Conservation (phyloP, 2,329 filamentous ascomycete species). For the Colletotrichum eleusines region DNA sequence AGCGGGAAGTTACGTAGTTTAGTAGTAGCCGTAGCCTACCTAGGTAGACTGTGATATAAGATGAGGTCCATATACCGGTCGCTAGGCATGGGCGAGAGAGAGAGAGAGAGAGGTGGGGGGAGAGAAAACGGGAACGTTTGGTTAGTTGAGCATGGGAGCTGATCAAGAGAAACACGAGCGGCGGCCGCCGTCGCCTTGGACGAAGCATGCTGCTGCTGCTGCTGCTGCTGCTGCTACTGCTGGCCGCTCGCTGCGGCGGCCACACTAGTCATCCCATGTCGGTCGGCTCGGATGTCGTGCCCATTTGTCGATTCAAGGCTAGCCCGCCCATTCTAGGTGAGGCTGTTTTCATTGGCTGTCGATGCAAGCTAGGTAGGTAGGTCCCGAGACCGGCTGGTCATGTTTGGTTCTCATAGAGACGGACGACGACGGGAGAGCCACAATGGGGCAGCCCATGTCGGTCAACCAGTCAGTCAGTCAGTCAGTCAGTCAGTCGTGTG, state of each 20-base stretch:
- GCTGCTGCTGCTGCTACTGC: neutral
- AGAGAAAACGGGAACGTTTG: neutral
- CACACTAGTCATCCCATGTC: neutral
- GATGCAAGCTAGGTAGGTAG: no score
- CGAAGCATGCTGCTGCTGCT: no score
- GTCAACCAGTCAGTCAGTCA: no score
- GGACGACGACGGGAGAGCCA: no score
- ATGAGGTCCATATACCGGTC: no score
- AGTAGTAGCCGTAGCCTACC: conserved; percentile 1
- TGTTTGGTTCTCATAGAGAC: no score
- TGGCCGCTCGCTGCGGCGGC: no score
- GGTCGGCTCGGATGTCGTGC: conserved; percentile 4
- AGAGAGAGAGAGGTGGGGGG: no score
- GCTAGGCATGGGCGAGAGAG: neutral
- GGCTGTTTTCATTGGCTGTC: conserved; percentile 4
- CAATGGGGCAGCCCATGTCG: no score
- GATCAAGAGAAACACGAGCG: conserved; percentile 5
- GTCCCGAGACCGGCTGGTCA: no score
- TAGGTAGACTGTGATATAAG: neutral
- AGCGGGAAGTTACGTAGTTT: neutral
- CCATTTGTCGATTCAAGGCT: neutral
- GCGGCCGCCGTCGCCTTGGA: conserved; percentile 17
- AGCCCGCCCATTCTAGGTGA: neutral
- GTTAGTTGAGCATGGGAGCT: neutral
- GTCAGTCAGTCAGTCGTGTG: no score